A percentile compares a stretch with the other conserved stretches of the same genome.
These are phyloP conservation scores for Solanum appendiculatum DNA, from an alignment of 257 asterid species.

Conservation along the genomic window DNA sequence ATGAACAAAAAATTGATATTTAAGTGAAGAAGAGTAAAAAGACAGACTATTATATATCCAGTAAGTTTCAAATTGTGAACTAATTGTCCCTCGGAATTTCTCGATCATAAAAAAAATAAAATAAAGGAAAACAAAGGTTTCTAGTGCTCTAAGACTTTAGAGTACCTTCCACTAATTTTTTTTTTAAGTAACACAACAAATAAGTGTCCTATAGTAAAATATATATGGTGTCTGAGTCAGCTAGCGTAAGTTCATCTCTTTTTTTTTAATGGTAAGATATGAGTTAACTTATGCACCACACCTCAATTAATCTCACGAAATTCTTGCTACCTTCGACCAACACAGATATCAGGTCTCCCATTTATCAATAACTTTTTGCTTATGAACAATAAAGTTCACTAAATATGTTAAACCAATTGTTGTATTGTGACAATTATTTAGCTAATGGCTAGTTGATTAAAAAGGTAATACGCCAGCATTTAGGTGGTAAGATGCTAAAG, in stretches of 20 bases:
- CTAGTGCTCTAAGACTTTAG: background rate
- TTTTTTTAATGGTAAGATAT: background rate
- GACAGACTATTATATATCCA: background rate
- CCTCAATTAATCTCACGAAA: background rate
- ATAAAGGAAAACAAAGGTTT: background rate
- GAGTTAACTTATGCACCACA: background rate
- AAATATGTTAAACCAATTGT: background rate
- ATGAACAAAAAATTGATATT: accelerated
- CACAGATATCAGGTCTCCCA: background rate
- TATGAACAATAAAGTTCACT: background rate
- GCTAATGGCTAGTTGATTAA: conserved; percentile 9
- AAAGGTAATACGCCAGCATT: conserved; percentile 12
- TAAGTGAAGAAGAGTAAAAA: background rate
- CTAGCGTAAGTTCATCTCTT: background rate
- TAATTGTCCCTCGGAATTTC: background rate
- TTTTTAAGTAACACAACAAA: background rate
- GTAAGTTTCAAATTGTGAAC: background rate
- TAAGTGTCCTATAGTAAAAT: background rate
- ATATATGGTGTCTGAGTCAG: background rate
- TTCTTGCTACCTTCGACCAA: background rate
- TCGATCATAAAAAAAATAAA: background rate
- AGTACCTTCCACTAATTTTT: background rate
- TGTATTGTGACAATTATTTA: background rate
- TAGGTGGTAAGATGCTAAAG: conserved; percentile 24
- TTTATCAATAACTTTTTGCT: background rate